Base-by-base conservation (phyloP, 106 monocot species). In the Dioscorea dumetorum region DNA sequence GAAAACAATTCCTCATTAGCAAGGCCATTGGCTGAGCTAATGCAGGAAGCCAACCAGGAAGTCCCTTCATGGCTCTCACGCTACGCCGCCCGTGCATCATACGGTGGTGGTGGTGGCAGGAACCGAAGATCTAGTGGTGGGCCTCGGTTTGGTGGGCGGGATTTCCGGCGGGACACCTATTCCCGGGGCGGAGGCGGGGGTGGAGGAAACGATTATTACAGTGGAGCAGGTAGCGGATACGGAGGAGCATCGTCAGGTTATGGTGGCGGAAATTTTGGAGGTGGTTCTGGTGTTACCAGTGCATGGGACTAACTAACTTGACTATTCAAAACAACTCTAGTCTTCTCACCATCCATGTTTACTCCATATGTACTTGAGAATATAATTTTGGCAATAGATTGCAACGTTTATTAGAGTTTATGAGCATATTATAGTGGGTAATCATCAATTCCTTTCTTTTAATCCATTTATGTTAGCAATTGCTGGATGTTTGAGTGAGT, bases 41-140 rank as follows among this genome's bases (percentile, higher is more conserved):
- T 87, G 87, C 82, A 74, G 74, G 87, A 87, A 50, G 65, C 87
- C 12, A 87, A 87, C 57, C 87, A 87, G 64, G 87, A 87, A 67
- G 83, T 87, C 6, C 87, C 87, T 13, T 65, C 70, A 4, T 87
- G 87, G 87, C 80, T 87, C 53, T 49, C 67, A 3, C 80, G 74
- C 48, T 83, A 80, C 54, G 76, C 87, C 12, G 33, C 73, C 33
- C 67, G 77, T 21, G 58, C 71, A 20, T 48, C 74, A 21, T 80
- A 59, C 5, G 41, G 34, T 57, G 63, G 70, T 23, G 79, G 80
- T 0, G 74, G 82, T 22, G 84, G 84, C 16, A 69, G 79, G 15
- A 84, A 67, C 28, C 68, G 79, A 7, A 58, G 82, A 7, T 61
- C 76, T 33, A 76, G 76, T 17, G 71, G 80, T 31, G 86, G 86